A percentile compares a stretch with the other conserved stretches of the same genome.
phyloP scores from a whole-genome alignment of 768 basidiomycete species.

The Suillus decipiens region DNA sequence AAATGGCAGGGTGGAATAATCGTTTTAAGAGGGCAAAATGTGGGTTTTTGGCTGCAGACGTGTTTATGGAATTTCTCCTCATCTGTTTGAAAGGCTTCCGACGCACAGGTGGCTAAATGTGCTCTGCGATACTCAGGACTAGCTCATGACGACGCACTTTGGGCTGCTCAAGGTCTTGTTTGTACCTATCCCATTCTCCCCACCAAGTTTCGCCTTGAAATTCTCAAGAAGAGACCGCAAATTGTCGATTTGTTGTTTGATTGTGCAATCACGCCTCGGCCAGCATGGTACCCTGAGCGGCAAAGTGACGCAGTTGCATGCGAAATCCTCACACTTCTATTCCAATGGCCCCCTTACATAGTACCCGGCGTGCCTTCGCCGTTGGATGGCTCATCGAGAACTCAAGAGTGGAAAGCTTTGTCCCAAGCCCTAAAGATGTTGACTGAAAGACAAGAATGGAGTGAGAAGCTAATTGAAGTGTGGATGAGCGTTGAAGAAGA shows the following conservation, averaged over 20 bases:
- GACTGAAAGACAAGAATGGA: constrained; percentile 26
- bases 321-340: constrained; percentile 26
- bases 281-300: constrained; percentile 32
- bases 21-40: constrained; percentile 10
- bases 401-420: constrained; percentile 22
- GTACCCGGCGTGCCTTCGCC: constrained; percentile 22
- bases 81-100: constrained; percentile 3
- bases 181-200: constrained; percentile 12
- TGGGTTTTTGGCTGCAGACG: neutral
- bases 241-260: constrained; percentile 22
- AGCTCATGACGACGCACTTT: constrained; percentile 18
- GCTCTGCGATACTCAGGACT: constrained; percentile 33
- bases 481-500: constrained; percentile 30
- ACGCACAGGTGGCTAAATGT: constrained; percentile 17
- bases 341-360: constrained; percentile 19
- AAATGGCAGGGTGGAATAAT: constrained; percentile 12
- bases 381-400: constrained; percentile 10
- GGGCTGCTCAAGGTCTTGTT: constrained; percentile 16
- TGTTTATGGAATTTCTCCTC: neutral
- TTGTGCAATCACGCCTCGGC: constrained; percentile 22
- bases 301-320: constrained; percentile 23
- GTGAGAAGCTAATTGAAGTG: constrained; percentile 20
- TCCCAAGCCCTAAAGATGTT: constrained; percentile 22
- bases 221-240: constrained; percentile 16
- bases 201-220: constrained; percentile 14